Percentiles rank a stretch among this genome's conserved stretches.
Conservation (phyloP, 2,329 filamentous ascomycete species). For the Atkinsonella texensis region DNA sequence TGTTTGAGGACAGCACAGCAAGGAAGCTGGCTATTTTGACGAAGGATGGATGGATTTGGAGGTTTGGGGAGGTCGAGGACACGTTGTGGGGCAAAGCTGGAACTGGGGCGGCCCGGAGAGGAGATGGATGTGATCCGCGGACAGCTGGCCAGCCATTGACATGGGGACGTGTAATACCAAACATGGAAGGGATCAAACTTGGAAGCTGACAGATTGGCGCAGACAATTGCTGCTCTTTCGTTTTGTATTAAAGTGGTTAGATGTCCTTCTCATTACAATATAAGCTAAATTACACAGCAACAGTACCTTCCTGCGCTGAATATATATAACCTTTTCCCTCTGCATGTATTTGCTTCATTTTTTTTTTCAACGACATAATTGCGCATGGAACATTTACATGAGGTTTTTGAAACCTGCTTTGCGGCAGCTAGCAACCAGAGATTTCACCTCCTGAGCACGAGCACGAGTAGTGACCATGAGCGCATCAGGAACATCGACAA, state of each 20-base stretch:
- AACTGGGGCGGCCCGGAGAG: not conserved
- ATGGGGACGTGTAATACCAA: no score
- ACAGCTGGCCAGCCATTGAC: not conserved
- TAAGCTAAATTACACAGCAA: slow-evolving; percentile 1
- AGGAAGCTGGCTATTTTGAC: not conserved
- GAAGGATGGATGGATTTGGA: not conserved
- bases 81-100: not conserved
- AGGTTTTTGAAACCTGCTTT: slow-evolving; percentile 13
- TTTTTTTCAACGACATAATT: not conserved
- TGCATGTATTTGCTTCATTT: not conserved
- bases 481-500: slow-evolving; percentile 15
- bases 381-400: slow-evolving; percentile 7
- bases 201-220: not conserved
- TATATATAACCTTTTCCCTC: not conserved
- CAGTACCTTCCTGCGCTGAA: not conserved
- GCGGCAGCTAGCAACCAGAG: slow-evolving; percentile 15
- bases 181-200: no score
- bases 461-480: slow-evolving; percentile 17
- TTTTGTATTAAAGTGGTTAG: not conserved
- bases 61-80: not conserved
- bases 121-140: no score
- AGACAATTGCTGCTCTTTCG: not conserved
- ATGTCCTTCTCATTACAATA: not conserved
- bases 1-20: not conserved
- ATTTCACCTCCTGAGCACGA: slow-evolving; percentile 16